A percentile compares a stretch with the other conserved stretches of the same genome.
phyloP scores from a whole-genome alignment of 2,329 filamentous ascomycete genomes.

The Curvularia spicifera region DNA sequence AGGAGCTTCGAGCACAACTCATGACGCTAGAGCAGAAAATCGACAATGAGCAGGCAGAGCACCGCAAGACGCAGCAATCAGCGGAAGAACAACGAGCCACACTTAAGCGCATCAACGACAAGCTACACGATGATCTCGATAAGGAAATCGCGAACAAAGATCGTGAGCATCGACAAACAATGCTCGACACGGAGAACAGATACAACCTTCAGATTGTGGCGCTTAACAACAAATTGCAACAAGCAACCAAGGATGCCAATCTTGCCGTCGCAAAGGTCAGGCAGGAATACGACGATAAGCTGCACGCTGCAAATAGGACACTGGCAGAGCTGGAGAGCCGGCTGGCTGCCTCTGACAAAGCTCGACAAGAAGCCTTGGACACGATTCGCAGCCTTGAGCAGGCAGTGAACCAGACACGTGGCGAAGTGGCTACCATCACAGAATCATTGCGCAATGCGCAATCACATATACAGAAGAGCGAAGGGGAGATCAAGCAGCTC shows the following conservation, averaged over 20 bases:
- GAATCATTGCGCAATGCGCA: constrained; percentile 36
- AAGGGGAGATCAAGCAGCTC: constrained; percentile 51
- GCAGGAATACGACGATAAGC: constrained; percentile 46
- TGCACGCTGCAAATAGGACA: constrained; percentile 34
- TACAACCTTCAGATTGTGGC: constrained; percentile 52
- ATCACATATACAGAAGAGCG: constrained; percentile 31
- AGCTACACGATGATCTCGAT: constrained; percentile 72
- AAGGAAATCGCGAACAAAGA: constrained; percentile 64
- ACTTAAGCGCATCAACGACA: constrained; percentile 72
- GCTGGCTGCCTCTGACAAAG: constrained; percentile 34
- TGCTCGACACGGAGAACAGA: constrained; percentile 56
- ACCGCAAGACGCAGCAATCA: constrained; percentile 66
- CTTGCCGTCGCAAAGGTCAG: constrained; percentile 36
- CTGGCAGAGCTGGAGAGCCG: constrained; percentile 38
- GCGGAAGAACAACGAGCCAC: constrained; percentile 55
- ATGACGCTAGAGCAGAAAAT: constrained; percentile 63
- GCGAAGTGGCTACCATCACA: constrained; percentile 33
- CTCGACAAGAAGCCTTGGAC: constrained; percentile 35
- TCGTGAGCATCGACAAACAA: constrained; percentile 41
- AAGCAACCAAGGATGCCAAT: constrained; percentile 38
- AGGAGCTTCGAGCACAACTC: constrained; percentile 63
- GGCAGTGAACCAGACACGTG: constrained; percentile 32
- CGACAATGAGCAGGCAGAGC: constrained; percentile 76
- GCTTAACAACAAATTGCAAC: constrained; percentile 46
- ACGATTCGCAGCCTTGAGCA: constrained; percentile 38